Conservation (phyloP, 305 asterid species). For the Solanum hybrid region DNA sequence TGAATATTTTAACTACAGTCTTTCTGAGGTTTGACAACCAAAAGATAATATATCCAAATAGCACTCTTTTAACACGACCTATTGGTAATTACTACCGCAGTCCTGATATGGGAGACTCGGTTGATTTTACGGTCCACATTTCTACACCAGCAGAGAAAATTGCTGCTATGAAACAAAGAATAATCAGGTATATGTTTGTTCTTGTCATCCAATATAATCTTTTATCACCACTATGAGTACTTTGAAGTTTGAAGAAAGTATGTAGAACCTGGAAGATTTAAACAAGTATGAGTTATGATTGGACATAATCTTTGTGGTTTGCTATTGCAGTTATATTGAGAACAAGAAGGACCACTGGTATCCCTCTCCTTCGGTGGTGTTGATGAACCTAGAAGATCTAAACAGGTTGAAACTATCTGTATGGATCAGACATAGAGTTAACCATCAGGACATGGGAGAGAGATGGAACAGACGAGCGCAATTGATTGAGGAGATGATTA, state of each 20-base stretch:
- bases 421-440: slow-evolving; percentile 66
- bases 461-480: slow-evolving; percentile 51
- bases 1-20: slow-evolving; percentile 70
- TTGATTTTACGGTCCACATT: slow-evolving; percentile 56
- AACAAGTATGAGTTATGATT: neutral
- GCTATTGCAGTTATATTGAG: slow-evolving; percentile 46
- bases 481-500: slow-evolving; percentile 49
- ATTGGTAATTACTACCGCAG: slow-evolving; percentile 66
- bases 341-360: slow-evolving; percentile 61
- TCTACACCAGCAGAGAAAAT: slow-evolving; percentile 69
- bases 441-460: slow-evolving; percentile 69
- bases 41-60: slow-evolving; percentile 59
- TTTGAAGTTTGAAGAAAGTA: neutral
- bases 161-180: slow-evolving; percentile 41
- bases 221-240: neutral
- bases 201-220: neutral
- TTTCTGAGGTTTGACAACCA: slow-evolving; percentile 57
- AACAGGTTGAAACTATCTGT: slow-evolving; percentile 39
- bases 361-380: slow-evolving; percentile 39
- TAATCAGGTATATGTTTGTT: slow-evolving; percentile 28
- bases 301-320: neutral
- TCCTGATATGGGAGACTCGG: slow-evolving; percentile 73
- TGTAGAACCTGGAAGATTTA: neutral
- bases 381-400: slow-evolving; percentile 41
- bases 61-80: slow-evolving; percentile 55